Evolutionary conservation across 2,329 filamentous ascomycete species (phyloP).

Genomic region (Neonectria ditissima): DNA sequence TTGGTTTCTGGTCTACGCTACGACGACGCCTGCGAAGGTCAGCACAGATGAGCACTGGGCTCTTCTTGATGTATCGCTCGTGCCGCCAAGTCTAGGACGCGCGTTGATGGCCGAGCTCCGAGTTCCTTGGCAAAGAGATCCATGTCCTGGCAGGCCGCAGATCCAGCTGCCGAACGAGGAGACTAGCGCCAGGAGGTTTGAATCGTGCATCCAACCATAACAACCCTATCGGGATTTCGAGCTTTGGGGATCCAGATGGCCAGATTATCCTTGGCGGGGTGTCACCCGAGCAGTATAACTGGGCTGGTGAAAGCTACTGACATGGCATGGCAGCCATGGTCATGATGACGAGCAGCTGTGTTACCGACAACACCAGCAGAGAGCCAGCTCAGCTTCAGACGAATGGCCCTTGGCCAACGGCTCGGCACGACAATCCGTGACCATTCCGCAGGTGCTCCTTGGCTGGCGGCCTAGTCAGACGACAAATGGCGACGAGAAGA

Average conservation of each 20-base stretch:
- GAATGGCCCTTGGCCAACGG: background rate
- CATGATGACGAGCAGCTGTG: conserved; percentile 8
- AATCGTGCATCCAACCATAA: conserved; percentile 42
- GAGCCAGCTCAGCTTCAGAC: background rate
- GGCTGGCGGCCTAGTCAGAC: conserved; percentile 22
- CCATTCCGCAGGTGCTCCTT: conserved; percentile 21
- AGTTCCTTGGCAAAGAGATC: conserved; percentile 44
- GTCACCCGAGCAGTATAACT: conserved; percentile 17
- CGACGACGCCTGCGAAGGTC: conserved; percentile 38
- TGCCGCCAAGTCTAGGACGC: conserved; percentile 46
- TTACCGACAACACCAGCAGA: background rate
- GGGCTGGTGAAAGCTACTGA: conserved; percentile 18
- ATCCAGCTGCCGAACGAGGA: conserved; percentile 44
- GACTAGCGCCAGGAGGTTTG: conserved; percentile 44
- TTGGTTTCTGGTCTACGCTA: conserved; percentile 39
- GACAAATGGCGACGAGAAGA: conserved; percentile 32
- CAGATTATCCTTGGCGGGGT: conserved; percentile 27
- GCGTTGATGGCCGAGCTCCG: conserved; percentile 46
- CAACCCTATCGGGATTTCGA: conserved; percentile 44
- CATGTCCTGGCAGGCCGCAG: conserved; percentile 45
- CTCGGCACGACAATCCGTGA: conserved; percentile 9
- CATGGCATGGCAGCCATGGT: background rate
- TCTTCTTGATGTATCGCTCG: conserved; percentile 45
- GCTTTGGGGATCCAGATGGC: conserved; percentile 21
- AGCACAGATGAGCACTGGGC: conserved; percentile 40